Percentiles rank a stretch among this genome's conserved stretches.
Conservation (phyloP, 1,284 basidiomycete species). For the Pterulicium gracile region DNA sequence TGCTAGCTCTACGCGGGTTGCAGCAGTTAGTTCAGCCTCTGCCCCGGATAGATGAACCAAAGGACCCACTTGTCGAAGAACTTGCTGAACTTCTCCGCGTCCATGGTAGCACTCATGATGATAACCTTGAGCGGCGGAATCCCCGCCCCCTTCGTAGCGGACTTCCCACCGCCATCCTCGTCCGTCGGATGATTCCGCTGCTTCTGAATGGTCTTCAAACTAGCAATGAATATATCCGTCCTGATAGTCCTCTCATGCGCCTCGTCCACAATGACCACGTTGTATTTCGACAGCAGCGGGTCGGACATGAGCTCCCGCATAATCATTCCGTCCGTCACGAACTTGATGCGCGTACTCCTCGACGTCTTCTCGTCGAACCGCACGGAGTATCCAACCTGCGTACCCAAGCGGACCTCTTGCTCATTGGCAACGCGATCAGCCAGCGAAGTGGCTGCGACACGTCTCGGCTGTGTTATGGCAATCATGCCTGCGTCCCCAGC, state of each 20-base stretch:
- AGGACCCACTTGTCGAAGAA: constrained; percentile 74
- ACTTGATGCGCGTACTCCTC: constrained; percentile 77
- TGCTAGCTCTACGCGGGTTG: constrained; percentile 76
- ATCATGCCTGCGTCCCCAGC: constrained; percentile 60
- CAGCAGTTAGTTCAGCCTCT: too few species aligned
- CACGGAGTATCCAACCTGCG: constrained; percentile 86
- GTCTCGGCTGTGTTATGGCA: constrained; percentile 86
- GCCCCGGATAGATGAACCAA: neutral
- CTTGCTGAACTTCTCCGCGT: constrained; percentile 85
- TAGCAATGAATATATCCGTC: constrained; percentile 91
- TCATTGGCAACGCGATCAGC: constrained; percentile 85
- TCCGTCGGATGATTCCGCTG: constrained; percentile 41
- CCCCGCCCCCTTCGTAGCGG: constrained; percentile 22
- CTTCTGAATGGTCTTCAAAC: constrained; percentile 79
- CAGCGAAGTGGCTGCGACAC: constrained; percentile 90
- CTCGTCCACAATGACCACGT: constrained; percentile 90
- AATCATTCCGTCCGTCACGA: constrained; percentile 95
- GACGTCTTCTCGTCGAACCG: constrained; percentile 85
- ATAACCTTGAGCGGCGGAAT: constrained; percentile 76
- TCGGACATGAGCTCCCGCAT: constrained; percentile 83
- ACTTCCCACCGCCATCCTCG: constrained; percentile 28
- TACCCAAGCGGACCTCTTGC: constrained; percentile 60
- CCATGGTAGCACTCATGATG: constrained; percentile 95
- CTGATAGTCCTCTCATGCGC: constrained; percentile 94
- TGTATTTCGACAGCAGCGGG: constrained; percentile 73